phyloP scores from a whole-genome alignment of 305 asterid genomes.

The Solanum hybrid region DNA sequence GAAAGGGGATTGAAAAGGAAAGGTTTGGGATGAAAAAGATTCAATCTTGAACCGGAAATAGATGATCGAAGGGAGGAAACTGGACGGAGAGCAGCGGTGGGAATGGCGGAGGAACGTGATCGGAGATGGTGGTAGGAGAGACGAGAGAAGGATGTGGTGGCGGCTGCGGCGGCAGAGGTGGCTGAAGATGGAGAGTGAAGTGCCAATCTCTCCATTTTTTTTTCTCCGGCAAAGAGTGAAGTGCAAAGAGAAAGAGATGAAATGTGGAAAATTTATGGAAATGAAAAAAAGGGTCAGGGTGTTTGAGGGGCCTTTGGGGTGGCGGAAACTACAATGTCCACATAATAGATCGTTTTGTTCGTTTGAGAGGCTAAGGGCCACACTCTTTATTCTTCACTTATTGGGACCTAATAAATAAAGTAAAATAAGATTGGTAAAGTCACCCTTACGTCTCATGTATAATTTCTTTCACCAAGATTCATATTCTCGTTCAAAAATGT shows the following conservation, averaged over 20 bases:
- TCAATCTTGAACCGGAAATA: not conserved
- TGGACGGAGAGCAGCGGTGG: constrained; percentile 12
- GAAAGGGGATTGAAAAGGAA: constrained; percentile 15
- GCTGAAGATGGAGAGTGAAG: constrained; percentile 39
- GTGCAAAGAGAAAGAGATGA: not conserved
- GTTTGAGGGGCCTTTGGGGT: not conserved
- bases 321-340: constrained; percentile 27
- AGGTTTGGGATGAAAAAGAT: constrained; percentile 10
- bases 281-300: not conserved
- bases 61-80: constrained; percentile 22
- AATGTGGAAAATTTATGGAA: not conserved
- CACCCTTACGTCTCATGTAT: not conserved
- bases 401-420: not conserved
- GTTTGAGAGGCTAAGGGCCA: not conserved
- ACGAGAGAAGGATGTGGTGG: constrained; percentile 28
- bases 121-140: constrained; percentile 37
- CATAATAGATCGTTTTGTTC: constrained; percentile 6
- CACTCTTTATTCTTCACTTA: not conserved
- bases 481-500: not conserved
- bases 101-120: constrained; percentile 21
- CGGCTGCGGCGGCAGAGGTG: constrained; percentile 21
- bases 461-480: not conserved
- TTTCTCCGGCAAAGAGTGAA: not conserved
- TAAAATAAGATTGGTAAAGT: not conserved
- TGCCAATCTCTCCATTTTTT: constrained; percentile 56